Base-by-base conservation (phyloP, 768 basidiomycete species). In the Mycena leptocephala region DNA sequence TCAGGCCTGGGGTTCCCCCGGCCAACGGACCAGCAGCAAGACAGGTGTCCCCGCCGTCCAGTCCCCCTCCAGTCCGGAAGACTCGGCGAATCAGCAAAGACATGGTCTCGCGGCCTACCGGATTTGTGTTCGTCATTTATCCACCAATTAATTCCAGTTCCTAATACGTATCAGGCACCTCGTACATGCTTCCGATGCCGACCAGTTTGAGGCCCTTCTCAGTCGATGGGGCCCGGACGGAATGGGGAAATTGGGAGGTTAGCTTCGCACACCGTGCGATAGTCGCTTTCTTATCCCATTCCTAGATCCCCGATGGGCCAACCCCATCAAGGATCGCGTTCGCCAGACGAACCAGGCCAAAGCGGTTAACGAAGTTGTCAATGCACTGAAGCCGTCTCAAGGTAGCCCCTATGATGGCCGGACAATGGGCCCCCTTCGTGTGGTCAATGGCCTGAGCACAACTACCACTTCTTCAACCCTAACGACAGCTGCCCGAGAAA, bases 211-310 rank as follows among this genome's bases (percentile, higher is more conserved):
- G 83, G 96, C 95, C 30, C 89, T 97, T 74, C 92, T 97, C 62
- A 93, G 91, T 78, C 91, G 96, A 70, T 97, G 97, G 96, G 94
- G 95, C 43, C 94, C 95, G 56, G 96, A 97, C 85, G 93, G 96
- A 48, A 85, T 96, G 83, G 96, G 96, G 74, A 97, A 97, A 85
- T 87, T 97, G 64, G 95, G 94, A 87, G 94, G 96, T 96, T 81
- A 86, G 92, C 59, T 72, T 80, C 61, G 62, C 55, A 70, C 62
- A 72, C 76, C 59, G 74, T 74, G 51, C 70, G 70, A 77, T 70
- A 53, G 63, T 74, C 76, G 70, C 75, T 74, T 83, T 81, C 78
- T 80, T 72, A 83, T 82, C 76, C 71, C 70, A 75, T 56, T 77
- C 79, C 79, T 83, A 96, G 96, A 96, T 89, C 96, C 96, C 78